Evolutionary conservation across 805 yeast species (phyloP).

Genomic region (Candida quercuum): DNA sequence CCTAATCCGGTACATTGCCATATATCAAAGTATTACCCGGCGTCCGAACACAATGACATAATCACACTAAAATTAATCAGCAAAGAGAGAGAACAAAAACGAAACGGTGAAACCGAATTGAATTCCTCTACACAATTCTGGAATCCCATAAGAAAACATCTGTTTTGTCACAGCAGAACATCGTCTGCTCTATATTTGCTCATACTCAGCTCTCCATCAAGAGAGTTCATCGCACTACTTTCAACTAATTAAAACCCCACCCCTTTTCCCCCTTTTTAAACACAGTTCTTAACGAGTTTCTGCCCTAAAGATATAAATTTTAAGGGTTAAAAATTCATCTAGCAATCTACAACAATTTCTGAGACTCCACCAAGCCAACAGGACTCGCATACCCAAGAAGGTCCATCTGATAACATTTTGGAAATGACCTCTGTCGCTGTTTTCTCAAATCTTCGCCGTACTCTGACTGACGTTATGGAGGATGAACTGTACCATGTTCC

Average conservation of each 20-base stretch:
- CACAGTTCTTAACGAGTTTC: too few relatives aligned
- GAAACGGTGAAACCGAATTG: too few relatives aligned
- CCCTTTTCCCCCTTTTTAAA: background rate
- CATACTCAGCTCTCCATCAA: too few relatives aligned
- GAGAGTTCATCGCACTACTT: background rate
- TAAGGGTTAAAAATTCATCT: background rate
- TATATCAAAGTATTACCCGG: constrained; percentile 8
- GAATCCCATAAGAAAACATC: too few relatives aligned
- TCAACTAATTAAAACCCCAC: background rate
- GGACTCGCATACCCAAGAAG: too few relatives aligned
- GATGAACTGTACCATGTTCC: constrained; percentile 46
- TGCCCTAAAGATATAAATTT: too few relatives aligned
- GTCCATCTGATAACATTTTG: background rate
- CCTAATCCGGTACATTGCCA: constrained; percentile 1
- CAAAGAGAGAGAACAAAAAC: background rate
- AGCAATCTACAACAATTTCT: background rate
- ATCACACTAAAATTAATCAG: background rate
- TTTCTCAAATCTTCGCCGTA: constrained; percentile 45
- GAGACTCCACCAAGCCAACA: background rate
- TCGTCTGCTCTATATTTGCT: too few relatives aligned
- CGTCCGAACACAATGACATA: constrained; percentile 7
- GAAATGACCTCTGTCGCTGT: constrained; percentile 43
- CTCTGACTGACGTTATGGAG: constrained; percentile 54
- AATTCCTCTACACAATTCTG: too few relatives aligned
- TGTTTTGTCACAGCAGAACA: too few relatives aligned